Base-by-base conservation (phyloP, 331 rosid species). In the Arachis monticola region DNA sequence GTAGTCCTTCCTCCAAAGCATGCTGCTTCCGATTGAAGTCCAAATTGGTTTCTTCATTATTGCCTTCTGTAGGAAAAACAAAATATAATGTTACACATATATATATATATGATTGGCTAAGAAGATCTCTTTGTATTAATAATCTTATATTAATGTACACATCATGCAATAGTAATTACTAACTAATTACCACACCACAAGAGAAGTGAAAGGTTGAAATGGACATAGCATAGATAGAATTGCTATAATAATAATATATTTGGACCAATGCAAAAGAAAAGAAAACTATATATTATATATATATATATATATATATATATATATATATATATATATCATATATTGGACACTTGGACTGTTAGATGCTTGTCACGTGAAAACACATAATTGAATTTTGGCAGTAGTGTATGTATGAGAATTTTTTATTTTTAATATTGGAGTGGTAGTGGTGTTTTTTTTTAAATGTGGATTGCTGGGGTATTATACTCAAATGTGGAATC, bases 11-110 rank as follows among this genome's bases (percentile, higher is more conserved):
- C 85, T 80, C 81, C 76, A 73, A 59, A 77, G 62, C 6, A 84
- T 83, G 79, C 63, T 83, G 61, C 70, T 62, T 72, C 57, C 60
- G 72, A 70, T 78, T 58, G 66, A 73, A 63, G 62, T 77, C 55
- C 79, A 77, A 40, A 35, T 44, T 32, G 2, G n/a, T n/a, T 32
- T 32, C 35, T 56, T 52, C 74, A 8, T 32, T 70, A 60, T 55
- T 30, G 1, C 55, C n/a, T 63, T 83, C 81, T 79, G 76, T 70
- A 76, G 41, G 10, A 79, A 72, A 35, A 35, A n/a, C 35, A 35
- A 35, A 35, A 35, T 2, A 1, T n/a, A n/a, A 35, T 35, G 3
- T 2, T 35, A 35, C 2, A 30, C n/a, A n/a, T n/a, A n/a, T 47
- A 59, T 70, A n/a, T 17, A 66, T 40, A 47, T 41, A 45, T 41